Evolutionary conservation across 2,329 filamentous ascomycete genomes (phyloP).

Genomic region (Penicillium freii): DNA sequence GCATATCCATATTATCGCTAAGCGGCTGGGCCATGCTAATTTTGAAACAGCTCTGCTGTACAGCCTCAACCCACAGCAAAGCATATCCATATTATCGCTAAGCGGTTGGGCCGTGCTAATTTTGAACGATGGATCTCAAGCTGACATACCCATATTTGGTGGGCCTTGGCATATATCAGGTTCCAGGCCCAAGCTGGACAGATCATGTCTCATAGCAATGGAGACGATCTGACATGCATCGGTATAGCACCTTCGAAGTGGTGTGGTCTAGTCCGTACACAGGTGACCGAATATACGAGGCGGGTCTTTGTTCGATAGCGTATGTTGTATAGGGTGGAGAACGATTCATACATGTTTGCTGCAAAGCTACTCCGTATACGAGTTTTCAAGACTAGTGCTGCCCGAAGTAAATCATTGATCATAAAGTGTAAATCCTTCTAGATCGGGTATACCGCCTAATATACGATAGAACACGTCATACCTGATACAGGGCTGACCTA

Average conservation of each 20-base stretch:
- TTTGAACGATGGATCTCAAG: neutral
- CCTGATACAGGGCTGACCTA: neutral
- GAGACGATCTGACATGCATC: neutral
- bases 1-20: neutral
- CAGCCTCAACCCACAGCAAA: conserved; percentile 7
- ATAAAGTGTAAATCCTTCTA: neutral
- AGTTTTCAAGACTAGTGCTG: neutral
- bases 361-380: neutral
- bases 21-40: too few relatives aligned
- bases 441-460: neutral
- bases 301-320: neutral
- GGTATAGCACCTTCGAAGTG: neutral
- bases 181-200: neutral
- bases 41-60: conserved; percentile 8
- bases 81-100: neutral
- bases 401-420: neutral
- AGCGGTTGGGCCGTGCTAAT: neutral
- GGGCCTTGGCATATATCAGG: neutral
- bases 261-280: too few relatives aligned
- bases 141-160: neutral
- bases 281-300: neutral
- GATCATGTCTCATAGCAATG: neutral
- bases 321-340: neutral
- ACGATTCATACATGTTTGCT: neutral
- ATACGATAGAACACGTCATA: conserved; percentile 10